Evolutionary conservation across 176 grass and related monocot species (phyloP).

Genomic region (Triticum turgidum): DNA sequence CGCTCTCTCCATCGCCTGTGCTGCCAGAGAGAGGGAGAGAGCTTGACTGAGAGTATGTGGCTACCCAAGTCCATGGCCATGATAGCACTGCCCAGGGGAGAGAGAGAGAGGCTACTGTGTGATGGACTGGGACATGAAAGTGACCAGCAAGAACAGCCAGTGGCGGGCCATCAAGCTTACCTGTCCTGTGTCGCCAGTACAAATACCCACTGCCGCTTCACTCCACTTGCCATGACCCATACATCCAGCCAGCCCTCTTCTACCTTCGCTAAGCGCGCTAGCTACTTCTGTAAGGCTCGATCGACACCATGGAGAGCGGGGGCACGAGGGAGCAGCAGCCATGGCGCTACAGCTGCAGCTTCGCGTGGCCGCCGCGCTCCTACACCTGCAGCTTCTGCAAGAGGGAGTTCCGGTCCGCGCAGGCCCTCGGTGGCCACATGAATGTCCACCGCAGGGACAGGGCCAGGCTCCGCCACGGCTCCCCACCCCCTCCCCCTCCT

Average conservation of each 20-base stretch:
- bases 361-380: conserved; percentile 35
- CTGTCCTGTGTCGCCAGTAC: background rate
- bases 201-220: background rate
- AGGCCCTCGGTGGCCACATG: conserved; percentile 64
- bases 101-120: no score
- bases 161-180: background rate
- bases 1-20: background rate
- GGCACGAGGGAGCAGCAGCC: conserved; percentile 6
- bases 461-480: conserved; percentile 36
- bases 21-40: background rate
- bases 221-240: background rate
- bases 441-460: conserved; percentile 57
- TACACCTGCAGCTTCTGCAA: conserved; percentile 58
- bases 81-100: conserved; percentile 5
- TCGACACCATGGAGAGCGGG: background rate
- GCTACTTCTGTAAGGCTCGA: background rate
- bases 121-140: background rate
- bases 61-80: conserved; percentile 19
- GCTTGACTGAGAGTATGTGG: background rate
- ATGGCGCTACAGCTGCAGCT: conserved; percentile 29
- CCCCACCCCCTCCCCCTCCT: background rate
- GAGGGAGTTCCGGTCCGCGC: conserved; percentile 56
- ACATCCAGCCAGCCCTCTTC: background rate
- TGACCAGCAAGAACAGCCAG: background rate
- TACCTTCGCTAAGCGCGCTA: background rate